phyloP scores from a whole-genome alignment of 805 yeast species.

The Saccharomycopsis schoenii region DNA sequence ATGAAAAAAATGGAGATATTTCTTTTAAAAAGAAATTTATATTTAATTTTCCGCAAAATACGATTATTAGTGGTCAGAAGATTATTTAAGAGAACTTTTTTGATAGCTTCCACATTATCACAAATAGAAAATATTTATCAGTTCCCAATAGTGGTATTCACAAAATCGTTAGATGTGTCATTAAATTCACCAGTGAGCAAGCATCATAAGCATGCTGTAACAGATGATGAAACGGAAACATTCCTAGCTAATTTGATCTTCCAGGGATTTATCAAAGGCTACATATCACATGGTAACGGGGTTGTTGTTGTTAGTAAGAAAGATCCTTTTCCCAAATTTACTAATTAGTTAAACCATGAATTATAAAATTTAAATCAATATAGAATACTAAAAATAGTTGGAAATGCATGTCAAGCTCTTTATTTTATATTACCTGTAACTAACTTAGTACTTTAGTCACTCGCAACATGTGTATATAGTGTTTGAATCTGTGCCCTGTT shows the following conservation, averaged over 20 bases:
- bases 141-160: conserved; percentile 30
- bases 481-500: background rate
- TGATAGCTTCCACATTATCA: conserved; percentile 16
- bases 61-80: conserved; percentile 41
- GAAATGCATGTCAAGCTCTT: background rate
- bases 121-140: conserved; percentile 7
- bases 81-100: conserved; percentile 34
- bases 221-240: conserved; percentile 54
- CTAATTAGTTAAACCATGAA: background rate
- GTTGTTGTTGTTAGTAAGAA: conserved; percentile 69
- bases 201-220: conserved; percentile 7
- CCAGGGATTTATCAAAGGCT: conserved; percentile 60
- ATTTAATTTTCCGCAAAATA: conserved; percentile 45
- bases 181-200: conserved; percentile 19
- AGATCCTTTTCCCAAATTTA: conserved; percentile 51
- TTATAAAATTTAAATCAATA: background rate
- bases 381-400: conserved; percentile 5
- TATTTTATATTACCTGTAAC: no score
- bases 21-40: conserved; percentile 50
- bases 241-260: conserved; percentile 55
- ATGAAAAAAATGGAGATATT: conserved; percentile 37
- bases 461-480: background rate
- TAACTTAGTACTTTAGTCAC: no score
- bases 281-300: conserved; percentile 64
- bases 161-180: conserved; percentile 33